These are phyloP conservation scores for Pseudogymnoascus sp. DNA, from an alignment of 2,329 filamentous ascomycete genomes.

Conservation along the genomic window DNA sequence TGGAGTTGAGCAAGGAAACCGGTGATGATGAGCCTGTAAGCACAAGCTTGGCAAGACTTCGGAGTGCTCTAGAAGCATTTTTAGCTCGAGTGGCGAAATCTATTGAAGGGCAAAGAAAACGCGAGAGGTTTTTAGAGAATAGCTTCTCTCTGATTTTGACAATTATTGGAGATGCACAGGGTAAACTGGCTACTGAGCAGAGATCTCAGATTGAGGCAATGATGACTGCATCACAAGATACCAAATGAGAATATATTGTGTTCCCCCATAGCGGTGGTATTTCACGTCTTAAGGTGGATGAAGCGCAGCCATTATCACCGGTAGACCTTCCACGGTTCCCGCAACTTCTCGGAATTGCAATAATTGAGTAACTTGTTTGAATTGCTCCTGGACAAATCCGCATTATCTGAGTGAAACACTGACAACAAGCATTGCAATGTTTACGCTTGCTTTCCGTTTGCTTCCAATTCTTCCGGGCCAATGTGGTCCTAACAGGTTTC, in stretches of 20 bases:
- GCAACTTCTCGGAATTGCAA: background rate
- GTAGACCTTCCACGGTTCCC: background rate
- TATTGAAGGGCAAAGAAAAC: constrained; percentile 71
- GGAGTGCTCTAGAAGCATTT: constrained; percentile 76
- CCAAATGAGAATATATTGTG: background rate
- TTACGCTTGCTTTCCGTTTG: background rate
- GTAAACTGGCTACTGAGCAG: constrained; percentile 67
- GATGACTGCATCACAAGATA: background rate
- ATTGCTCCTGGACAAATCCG: background rate
- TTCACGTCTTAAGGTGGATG: background rate
- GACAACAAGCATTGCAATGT: background rate
- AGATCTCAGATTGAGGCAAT: constrained; percentile 30
- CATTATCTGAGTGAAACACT: background rate
- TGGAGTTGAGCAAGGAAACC: constrained; percentile 77
- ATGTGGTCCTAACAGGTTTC: background rate
- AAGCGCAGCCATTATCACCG: background rate
- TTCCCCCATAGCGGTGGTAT: background rate
- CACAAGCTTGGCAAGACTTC: constrained; percentile 66
- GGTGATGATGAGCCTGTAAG: constrained; percentile 91
- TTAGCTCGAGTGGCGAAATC: constrained; percentile 67
- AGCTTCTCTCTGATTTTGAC: constrained; percentile 94
- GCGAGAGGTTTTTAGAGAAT: constrained; percentile 84
- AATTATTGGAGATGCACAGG: constrained; percentile 71
- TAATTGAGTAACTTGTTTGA: background rate
- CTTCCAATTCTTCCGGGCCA: background rate